Percentiles rank a stretch among this genome's conserved stretches.
Evolutionary conservation across 2,329 filamentous ascomycete species (phyloP).

Genomic region (Decorospora gaudefroyi): DNA sequence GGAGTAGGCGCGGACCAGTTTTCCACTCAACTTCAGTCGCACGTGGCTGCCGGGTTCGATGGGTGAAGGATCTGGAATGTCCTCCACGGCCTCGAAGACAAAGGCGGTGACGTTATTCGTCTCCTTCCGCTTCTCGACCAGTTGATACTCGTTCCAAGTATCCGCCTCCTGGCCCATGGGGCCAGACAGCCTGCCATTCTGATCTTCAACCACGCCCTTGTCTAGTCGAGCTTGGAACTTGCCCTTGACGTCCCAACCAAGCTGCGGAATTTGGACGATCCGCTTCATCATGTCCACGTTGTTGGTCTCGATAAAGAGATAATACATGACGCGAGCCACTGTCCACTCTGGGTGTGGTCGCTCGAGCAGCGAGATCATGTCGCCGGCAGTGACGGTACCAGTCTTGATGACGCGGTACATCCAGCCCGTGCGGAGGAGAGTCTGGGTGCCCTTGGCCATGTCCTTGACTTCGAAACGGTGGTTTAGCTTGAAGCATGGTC

Average conservation of each 20-base stretch:
- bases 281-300: slow-evolving; percentile 55
- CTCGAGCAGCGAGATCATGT: slow-evolving; percentile 61
- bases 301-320: slow-evolving; percentile 60
- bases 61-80: slow-evolving; percentile 37
- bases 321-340: slow-evolving; percentile 66
- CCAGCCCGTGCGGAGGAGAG: slow-evolving; percentile 65
- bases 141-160: slow-evolving; percentile 46
- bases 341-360: slow-evolving; percentile 64
- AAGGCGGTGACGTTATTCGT: slow-evolving; percentile 59
- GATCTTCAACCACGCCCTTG: slow-evolving; percentile 48
- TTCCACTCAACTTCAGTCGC: slow-evolving; percentile 61
- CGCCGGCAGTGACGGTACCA: slow-evolving; percentile 61
- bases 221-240: slow-evolving; percentile 61
- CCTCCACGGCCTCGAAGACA: slow-evolving; percentile 54
- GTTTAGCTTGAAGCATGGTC: slow-evolving; percentile 71
- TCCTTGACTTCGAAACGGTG: slow-evolving; percentile 67
- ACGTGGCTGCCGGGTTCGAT: slow-evolving; percentile 59
- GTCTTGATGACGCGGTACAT: slow-evolving; percentile 65
- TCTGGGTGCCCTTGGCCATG: slow-evolving; percentile 63
- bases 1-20: slow-evolving; percentile 64
- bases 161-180: slow-evolving; percentile 37
- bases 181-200: slow-evolving; percentile 35
- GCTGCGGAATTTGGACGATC: slow-evolving; percentile 50
- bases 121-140: slow-evolving; percentile 58
- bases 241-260: slow-evolving; percentile 56